Evolutionary conservation across 140 eudicot species (phyloP).

Genomic region (Stevia rebaudiana): DNA sequence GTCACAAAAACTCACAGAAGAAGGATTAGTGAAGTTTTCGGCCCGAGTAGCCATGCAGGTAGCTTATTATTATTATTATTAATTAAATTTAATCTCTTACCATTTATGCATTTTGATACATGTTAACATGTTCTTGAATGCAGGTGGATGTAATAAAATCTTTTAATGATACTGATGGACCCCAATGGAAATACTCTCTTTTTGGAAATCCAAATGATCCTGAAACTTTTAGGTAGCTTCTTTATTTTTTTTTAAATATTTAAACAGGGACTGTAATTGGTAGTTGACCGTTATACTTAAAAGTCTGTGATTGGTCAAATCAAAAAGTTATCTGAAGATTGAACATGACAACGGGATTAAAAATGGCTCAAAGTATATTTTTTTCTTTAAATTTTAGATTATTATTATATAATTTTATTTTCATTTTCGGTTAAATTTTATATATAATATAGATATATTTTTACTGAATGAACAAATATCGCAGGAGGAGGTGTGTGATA

Average conservation of each 20-base stretch:
- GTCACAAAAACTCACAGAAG: constrained; percentile 80
- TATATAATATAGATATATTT: too few species aligned
- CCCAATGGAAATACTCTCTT: constrained; percentile 92
- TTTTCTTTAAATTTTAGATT: not conserved
- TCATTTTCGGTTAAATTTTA: too few species aligned
- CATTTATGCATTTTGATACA: not conserved
- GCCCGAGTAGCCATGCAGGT: constrained; percentile 97
- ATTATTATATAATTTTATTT: not conserved
- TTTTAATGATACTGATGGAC: constrained; percentile 79
- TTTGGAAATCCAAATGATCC: constrained; percentile 96
- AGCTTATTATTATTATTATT: too few species aligned
- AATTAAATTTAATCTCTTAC: not conserved
- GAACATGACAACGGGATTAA: not conserved
- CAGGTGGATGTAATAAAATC: constrained; percentile 88
- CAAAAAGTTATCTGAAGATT: not conserved
- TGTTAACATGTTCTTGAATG: constrained; percentile 15
- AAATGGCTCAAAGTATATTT: not conserved
- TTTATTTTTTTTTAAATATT: not conserved
- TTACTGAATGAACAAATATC: constrained; percentile 24
- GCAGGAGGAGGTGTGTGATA: constrained; percentile 87
- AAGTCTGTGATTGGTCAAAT: not conserved
- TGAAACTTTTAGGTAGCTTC: constrained; percentile 69
- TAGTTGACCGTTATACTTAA: not conserved
- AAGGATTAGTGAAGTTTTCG: constrained; percentile 84
- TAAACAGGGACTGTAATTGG: too few species aligned